Evolutionary conservation across 495 filamentous ascomycete species (phyloP).

Genomic region (Neurospora discreta): DNA sequence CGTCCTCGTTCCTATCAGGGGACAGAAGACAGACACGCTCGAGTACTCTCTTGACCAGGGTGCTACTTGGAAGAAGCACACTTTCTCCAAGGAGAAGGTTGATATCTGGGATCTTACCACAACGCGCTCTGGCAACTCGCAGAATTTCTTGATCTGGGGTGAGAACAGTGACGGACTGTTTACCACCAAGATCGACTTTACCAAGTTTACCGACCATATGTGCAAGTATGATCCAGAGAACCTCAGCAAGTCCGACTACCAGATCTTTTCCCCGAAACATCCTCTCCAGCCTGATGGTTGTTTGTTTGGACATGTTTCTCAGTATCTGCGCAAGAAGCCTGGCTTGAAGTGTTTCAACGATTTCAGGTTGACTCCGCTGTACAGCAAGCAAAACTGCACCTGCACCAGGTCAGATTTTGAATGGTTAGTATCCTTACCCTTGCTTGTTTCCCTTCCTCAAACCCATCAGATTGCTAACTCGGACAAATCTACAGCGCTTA

Average conservation of each 20-base stretch:
- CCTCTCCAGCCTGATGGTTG: conserved; percentile 65
- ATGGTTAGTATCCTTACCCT: conserved; percentile 52
- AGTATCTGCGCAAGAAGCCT: conserved; percentile 81
- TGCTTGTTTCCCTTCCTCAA: background rate
- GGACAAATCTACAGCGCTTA: conserved; percentile 54
- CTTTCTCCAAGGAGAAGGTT: conserved; percentile 61
- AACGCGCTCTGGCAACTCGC: conserved; percentile 75
- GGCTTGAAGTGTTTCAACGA: conserved; percentile 70
- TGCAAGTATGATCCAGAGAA: conserved; percentile 61
- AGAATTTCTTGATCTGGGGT: conserved; percentile 86
- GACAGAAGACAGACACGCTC: conserved; percentile 49
- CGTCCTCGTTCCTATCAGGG: conserved; percentile 53
- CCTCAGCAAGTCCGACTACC: conserved; percentile 53
- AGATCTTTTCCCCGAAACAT: conserved; percentile 74
- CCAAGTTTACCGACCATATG: conserved; percentile 52
- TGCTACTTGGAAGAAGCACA: conserved; percentile 57
- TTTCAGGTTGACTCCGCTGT: conserved; percentile 51
- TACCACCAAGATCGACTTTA: conserved; percentile 81
- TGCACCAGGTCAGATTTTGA: conserved; percentile 84
- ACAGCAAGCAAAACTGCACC: conserved; percentile 60
- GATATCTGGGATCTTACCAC: conserved; percentile 70
- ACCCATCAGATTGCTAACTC: background rate
- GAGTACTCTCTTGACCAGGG: conserved; percentile 76
- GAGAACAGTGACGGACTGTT: conserved; percentile 42
- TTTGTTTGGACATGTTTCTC: conserved; percentile 80